Evolutionary conservation across 768 basidiomycete species (phyloP).

Genomic region (Boletus rufocinnamomeus): DNA sequence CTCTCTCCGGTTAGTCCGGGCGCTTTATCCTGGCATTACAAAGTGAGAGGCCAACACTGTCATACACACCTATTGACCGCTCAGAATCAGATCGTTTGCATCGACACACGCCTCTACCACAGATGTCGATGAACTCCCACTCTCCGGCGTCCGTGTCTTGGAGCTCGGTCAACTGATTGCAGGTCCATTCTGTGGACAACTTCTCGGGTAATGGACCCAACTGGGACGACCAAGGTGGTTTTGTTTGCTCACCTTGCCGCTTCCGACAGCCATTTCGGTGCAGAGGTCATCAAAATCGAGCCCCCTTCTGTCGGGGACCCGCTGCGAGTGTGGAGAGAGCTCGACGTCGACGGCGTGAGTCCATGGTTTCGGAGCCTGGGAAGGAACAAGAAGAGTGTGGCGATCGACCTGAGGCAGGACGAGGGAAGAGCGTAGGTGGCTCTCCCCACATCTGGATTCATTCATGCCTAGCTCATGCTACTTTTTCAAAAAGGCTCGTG

Average conservation of each 20-base stretch:
- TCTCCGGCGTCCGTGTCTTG: slow-evolving; percentile 62
- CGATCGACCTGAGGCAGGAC: slow-evolving; percentile 60
- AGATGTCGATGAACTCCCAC: slow-evolving; percentile 43
- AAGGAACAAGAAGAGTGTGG: slow-evolving; percentile 74
- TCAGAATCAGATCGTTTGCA: slow-evolving; percentile 11
- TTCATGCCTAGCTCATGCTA: not conserved
- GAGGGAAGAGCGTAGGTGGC: slow-evolving; percentile 53
- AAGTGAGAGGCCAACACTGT: slow-evolving; percentile 3
- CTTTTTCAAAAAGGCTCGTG: slow-evolving; percentile 49
- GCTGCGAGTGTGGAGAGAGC: slow-evolving; percentile 68
- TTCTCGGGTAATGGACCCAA: slow-evolving; percentile 54
- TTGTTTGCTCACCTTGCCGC: not conserved
- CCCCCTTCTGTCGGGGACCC: slow-evolving; percentile 65
- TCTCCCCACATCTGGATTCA: not conserved
- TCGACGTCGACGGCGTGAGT: slow-evolving; percentile 68
- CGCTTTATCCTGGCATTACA: not conserved
- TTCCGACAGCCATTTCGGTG: slow-evolving; percentile 62
- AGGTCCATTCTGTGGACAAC: slow-evolving; percentile 71
- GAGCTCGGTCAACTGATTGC: slow-evolving; percentile 74
- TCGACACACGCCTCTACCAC: not conserved
- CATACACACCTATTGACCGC: not conserved
- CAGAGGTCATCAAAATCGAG: slow-evolving; percentile 74
- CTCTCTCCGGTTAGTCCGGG: not conserved
- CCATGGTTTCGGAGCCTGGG: slow-evolving; percentile 76
- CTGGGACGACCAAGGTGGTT: not conserved